A percentile compares a stretch with the other conserved stretches of the same genome.
phyloP scores from a whole-genome alignment of 441 rosid species.

The Croton laevigatus region DNA sequence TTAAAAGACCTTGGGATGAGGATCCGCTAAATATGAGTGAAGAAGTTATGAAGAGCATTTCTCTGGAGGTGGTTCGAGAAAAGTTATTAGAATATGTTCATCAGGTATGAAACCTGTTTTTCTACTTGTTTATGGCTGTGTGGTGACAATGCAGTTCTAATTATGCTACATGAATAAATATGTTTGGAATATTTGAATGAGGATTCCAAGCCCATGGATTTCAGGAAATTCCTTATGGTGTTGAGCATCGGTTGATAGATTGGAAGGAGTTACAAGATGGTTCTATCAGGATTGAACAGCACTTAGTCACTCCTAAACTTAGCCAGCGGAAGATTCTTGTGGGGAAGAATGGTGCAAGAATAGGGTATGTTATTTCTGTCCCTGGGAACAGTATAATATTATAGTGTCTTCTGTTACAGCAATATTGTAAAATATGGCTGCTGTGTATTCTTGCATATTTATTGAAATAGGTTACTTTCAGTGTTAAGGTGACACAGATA shows the following conservation, averaged over 20 bases:
- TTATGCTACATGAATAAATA: background rate
- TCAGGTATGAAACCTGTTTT: slow-evolving; percentile 44
- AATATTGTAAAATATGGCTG: background rate
- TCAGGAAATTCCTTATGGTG: slow-evolving; percentile 84
- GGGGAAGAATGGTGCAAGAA: slow-evolving; percentile 82
- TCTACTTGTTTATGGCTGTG: background rate
- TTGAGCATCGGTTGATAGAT: slow-evolving; percentile 83
- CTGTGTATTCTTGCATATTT: background rate
- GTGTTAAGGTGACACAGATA: background rate
- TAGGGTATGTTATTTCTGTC: slow-evolving; percentile 50
- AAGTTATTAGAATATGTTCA: slow-evolving; percentile 83
- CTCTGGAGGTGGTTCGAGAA: slow-evolving; percentile 91
- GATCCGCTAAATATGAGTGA: slow-evolving; percentile 78
- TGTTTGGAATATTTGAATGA: background rate
- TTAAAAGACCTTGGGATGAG: slow-evolving; percentile 92
- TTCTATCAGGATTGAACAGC: slow-evolving; percentile 90
- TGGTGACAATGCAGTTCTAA: too few relatives aligned
- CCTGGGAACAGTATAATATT: slow-evolving; percentile 3
- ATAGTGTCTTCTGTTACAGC: background rate
- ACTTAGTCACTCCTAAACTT: slow-evolving; percentile 58
- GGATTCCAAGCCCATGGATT: slow-evolving; percentile 5
- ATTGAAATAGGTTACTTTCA: background rate
- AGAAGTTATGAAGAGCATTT: slow-evolving; percentile 83
- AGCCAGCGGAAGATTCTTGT: slow-evolving; percentile 94
- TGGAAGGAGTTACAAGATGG: slow-evolving; percentile 89